Conservation (phyloP, 768 basidiomycete species). For the Daedaleopsis nitida region DNA sequence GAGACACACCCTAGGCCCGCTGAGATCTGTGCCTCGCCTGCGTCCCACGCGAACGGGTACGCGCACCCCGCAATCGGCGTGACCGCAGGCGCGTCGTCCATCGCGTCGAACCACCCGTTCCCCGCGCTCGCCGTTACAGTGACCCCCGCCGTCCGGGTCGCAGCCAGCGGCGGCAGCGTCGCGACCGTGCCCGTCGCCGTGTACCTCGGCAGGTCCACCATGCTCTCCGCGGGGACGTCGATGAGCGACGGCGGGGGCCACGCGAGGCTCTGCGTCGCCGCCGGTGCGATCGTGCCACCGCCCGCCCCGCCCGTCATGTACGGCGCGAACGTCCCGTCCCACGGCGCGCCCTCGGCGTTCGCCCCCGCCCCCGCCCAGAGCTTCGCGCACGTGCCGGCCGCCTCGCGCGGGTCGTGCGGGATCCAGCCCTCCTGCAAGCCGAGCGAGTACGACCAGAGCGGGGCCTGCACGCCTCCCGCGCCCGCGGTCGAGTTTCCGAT, state of each 20-base stretch:
- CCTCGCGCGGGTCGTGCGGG: slow-evolving; percentile 67
- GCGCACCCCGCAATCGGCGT: slow-evolving; percentile 63
- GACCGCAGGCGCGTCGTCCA: slow-evolving; percentile 51
- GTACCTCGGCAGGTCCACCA: slow-evolving; percentile 56
- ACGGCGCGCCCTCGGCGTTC: slow-evolving; percentile 41
- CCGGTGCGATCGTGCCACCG: slow-evolving; percentile 47
- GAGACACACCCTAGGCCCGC: no score
- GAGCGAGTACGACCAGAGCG: slow-evolving; percentile 72
- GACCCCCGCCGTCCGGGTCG: slow-evolving; percentile 41
- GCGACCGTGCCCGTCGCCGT: slow-evolving; percentile 57
- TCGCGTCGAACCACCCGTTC: slow-evolving; percentile 56
- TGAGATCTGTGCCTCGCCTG: not conserved
- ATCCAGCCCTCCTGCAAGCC: slow-evolving; percentile 76
- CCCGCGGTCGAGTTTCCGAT: slow-evolving; percentile 54
- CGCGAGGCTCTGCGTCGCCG: slow-evolving; percentile 41
- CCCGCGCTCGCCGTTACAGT: slow-evolving; percentile 47
- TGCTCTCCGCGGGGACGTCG: slow-evolving; percentile 41
- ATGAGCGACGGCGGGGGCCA: slow-evolving; percentile 57
- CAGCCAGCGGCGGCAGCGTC: slow-evolving; percentile 48
- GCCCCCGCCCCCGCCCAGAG: slow-evolving; percentile 33
- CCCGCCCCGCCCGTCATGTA: slow-evolving; percentile 69
- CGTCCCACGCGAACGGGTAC: slow-evolving; percentile 61
- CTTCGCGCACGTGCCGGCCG: slow-evolving; percentile 62
- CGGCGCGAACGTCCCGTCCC: slow-evolving; percentile 54
- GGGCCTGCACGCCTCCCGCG: slow-evolving; percentile 47